phyloP scores from a whole-genome alignment of 495 filamentous ascomycete species.

The Aspergillus sclerotioniger region DNA sequence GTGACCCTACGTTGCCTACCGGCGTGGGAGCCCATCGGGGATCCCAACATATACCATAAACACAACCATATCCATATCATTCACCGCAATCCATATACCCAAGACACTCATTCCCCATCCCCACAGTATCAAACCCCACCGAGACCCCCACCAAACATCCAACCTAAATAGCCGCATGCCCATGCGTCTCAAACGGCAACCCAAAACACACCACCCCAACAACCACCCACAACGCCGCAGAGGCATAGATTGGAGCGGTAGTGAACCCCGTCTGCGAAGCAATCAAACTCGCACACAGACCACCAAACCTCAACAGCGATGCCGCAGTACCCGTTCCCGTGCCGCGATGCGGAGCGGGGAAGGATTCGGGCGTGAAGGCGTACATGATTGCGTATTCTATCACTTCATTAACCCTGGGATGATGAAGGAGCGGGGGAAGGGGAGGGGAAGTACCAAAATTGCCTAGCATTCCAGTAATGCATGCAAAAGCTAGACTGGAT shows the following conservation, averaged over 20 bases:
- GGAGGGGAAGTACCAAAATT: slow-evolving; percentile 29
- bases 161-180: slow-evolving; percentile 27
- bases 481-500: slow-evolving; percentile 29
- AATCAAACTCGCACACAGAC: slow-evolving; percentile 30
- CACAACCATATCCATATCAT: no score
- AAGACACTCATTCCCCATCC: neutral
- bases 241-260: slow-evolving; percentile 33
- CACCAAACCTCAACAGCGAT: slow-evolving; percentile 27
- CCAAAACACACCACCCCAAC: slow-evolving; percentile 30
- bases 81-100: no score
- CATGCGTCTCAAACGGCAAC: slow-evolving; percentile 36
- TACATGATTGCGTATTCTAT: slow-evolving; percentile 52
- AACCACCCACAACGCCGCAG: slow-evolving; percentile 32
- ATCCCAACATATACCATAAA: no score
- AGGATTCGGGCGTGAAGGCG: slow-evolving; percentile 57
- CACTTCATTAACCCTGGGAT: neutral
- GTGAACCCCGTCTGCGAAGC: slow-evolving; percentile 33
- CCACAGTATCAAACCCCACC: neutral
- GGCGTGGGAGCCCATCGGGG: no score
- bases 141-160: neutral
- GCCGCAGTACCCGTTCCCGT: slow-evolving; percentile 51
- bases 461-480: slow-evolving; percentile 27
- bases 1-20: no score
- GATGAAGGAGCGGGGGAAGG: neutral
- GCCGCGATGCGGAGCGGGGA: slow-evolving; percentile 52